These are phyloP conservation scores for Aphanomyces cochlioides DNA, from an alignment of 352 stramenopile species.

Conservation along the genomic window DNA sequence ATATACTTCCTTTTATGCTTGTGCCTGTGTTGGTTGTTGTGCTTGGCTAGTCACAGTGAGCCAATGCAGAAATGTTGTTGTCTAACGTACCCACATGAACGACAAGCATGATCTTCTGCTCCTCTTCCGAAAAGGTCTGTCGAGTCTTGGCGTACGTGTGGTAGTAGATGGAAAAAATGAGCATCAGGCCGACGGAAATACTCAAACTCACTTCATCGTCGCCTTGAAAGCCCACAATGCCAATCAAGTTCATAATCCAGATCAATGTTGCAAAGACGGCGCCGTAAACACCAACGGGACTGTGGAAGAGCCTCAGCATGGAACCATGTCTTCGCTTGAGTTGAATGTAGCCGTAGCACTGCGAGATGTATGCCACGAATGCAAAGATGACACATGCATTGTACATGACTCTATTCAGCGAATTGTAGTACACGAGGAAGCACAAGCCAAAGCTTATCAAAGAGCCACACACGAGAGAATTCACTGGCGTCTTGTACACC, in stretches of 20 bases:
- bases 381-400: slow-evolving; percentile 34
- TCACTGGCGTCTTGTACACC: slow-evolving; percentile 34
- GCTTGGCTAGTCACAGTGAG: slow-evolving; percentile 1
- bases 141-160: slow-evolving; percentile 33
- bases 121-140: slow-evolving; percentile 38
- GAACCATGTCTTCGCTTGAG: slow-evolving; percentile 31
- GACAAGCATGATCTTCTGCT: slow-evolving; percentile 39
- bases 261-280: slow-evolving; percentile 36
- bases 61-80: not conserved
- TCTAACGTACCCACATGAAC: slow-evolving; percentile 32
- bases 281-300: slow-evolving; percentile 36
- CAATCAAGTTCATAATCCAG: slow-evolving; percentile 36
- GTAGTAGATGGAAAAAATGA: slow-evolving; percentile 34
- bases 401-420: slow-evolving; percentile 34
- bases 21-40: too few relatives aligned
- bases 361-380: slow-evolving; percentile 35
- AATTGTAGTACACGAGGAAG: slow-evolving; percentile 20
- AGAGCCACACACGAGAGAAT: slow-evolving; percentile 32
- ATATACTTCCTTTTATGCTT: too few relatives aligned
- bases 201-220: slow-evolving; percentile 25
- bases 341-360: slow-evolving; percentile 39
- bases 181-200: slow-evolving; percentile 22
- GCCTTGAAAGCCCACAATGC: slow-evolving; percentile 35
- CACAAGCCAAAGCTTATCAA: slow-evolving; percentile 33
- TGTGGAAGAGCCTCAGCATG: slow-evolving; percentile 30